phyloP scores from a whole-genome alignment of 2,329 filamentous ascomycete genomes.

The Calcarisporium arbuscula region DNA sequence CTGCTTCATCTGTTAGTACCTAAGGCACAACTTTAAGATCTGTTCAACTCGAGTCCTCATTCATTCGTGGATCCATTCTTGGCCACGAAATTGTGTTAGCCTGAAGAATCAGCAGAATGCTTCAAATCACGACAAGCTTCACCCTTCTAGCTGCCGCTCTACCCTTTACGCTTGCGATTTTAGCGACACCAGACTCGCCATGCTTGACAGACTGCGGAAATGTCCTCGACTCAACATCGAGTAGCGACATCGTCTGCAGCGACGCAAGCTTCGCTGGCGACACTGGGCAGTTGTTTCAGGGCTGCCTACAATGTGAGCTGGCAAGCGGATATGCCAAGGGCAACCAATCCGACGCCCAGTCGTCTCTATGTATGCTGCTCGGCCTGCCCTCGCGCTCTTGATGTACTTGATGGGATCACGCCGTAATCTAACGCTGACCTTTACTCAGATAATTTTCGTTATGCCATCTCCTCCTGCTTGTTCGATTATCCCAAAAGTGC shows the following conservation, averaged over 20 bases:
- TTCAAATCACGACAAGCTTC: slow-evolving; percentile 13
- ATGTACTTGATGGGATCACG: too few species aligned
- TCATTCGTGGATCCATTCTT: too few species aligned
- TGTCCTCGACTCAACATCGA: slow-evolving; percentile 37
- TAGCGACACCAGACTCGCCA: slow-evolving; percentile 41
- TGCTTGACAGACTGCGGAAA: slow-evolving; percentile 49
- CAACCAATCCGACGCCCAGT: slow-evolving; percentile 43
- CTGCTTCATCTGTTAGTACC: too few species aligned
- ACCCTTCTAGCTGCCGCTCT: slow-evolving; percentile 13
- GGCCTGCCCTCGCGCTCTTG: neutral
- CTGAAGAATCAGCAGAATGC: too few species aligned
- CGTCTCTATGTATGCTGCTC: slow-evolving; percentile 46
- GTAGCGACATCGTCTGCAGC: slow-evolving; percentile 42
- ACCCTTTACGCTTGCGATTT: slow-evolving; percentile 23
- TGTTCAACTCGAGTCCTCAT: too few species aligned
- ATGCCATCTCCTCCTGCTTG: slow-evolving; percentile 48
- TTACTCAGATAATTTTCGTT: slow-evolving; percentile 50
- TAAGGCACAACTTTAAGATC: too few species aligned
- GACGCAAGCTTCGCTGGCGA: slow-evolving; percentile 32
- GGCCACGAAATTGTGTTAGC: too few species aligned
- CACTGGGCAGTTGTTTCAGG: slow-evolving; percentile 42
- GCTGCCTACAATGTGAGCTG: slow-evolving; percentile 47
- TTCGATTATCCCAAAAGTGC: slow-evolving; percentile 42
- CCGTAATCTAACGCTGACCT: slow-evolving; percentile 9
- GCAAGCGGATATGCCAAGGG: slow-evolving; percentile 39